Evolutionary conservation across 2,329 filamentous ascomycete genomes (phyloP).

Genomic region (Fusarium domesticum): DNA sequence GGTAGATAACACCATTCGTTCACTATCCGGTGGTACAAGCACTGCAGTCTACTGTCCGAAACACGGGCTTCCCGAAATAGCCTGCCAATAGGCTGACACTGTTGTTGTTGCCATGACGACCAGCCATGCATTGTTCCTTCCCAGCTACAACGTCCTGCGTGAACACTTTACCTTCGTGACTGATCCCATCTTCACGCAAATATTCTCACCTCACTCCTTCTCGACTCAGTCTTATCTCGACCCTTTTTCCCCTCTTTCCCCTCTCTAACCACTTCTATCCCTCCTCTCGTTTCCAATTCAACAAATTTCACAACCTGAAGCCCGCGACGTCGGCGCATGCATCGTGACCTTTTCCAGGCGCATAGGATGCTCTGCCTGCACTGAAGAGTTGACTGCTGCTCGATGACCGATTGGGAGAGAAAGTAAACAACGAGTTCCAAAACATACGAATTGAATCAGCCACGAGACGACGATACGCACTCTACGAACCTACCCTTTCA

Average conservation of each 20-base stretch:
- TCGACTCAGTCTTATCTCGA: conserved; percentile 23
- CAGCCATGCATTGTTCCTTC: conserved; percentile 3
- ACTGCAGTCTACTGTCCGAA: conserved; percentile 15
- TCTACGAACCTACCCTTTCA: conserved; percentile 6
- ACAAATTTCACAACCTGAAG: conserved; percentile 4
- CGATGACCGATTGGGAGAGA: conserved; percentile 28
- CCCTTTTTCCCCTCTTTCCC: conserved; percentile 16
- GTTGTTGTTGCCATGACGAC: conserved; percentile 27
- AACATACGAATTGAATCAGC: conserved; percentile 13
- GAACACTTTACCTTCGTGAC: conserved; percentile 19
- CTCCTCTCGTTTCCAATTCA: neutral
- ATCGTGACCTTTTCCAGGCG: conserved; percentile 12
- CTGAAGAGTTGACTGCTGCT: conserved; percentile 23
- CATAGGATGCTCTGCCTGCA: conserved; percentile 26
- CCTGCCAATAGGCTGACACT: conserved; percentile 15
- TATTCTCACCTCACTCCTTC: conserved; percentile 13
- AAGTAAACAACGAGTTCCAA: conserved; percentile 26
- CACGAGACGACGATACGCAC: conserved; percentile 13
- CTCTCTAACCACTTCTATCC: neutral
- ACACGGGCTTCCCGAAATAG: conserved; percentile 21
- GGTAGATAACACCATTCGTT: conserved; percentile 12
- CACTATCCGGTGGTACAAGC: too few species aligned
- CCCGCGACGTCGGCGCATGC: conserved; percentile 18
- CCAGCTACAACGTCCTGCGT: conserved; percentile 12
- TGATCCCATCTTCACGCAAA: neutral